Evolutionary conservation across 305 asterid species (phyloP).

Genomic region (Fraxinus paxiana): DNA sequence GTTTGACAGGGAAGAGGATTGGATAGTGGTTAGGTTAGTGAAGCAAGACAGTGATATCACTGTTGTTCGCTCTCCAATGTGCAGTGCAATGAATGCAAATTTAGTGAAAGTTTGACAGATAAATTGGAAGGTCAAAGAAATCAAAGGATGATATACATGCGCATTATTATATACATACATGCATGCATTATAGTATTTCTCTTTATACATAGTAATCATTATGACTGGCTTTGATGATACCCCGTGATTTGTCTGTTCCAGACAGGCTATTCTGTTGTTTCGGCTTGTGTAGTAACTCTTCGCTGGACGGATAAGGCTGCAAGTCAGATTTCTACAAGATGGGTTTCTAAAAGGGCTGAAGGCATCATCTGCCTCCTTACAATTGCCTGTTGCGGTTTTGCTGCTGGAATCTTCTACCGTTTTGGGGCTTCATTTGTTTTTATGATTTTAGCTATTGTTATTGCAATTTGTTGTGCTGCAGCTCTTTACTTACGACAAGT

Average conservation of each 20-base stretch:
- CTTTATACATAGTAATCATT: neutral
- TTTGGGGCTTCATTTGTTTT: conserved; percentile 53
- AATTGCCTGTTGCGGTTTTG: conserved; percentile 72
- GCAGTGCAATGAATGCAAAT: neutral
- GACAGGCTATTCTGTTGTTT: conserved; percentile 93
- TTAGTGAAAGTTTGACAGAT: neutral
- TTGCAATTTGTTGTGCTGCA: conserved; percentile 52
- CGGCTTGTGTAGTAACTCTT: conserved; percentile 82
- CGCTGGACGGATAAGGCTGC: conserved; percentile 66
- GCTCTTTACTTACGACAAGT: conserved; percentile 72
- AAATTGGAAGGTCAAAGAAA: neutral
- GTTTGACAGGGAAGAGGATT: neutral
- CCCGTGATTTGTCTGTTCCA: conserved; percentile 38
- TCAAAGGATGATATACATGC: neutral
- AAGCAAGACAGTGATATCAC: neutral
- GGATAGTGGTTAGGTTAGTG: neutral
- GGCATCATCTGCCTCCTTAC: conserved; percentile 62
- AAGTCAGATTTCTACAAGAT: conserved; percentile 31
- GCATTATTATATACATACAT: neutral
- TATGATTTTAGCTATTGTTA: conserved; percentile 46
- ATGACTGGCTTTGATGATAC: conserved; percentile 14
- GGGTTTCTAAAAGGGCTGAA: conserved; percentile 52
- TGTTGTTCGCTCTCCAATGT: neutral
- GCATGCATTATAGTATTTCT: neutral
- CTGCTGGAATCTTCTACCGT: conserved; percentile 65